Percentiles rank a stretch among this genome's conserved stretches.
Conservation (phyloP, 768 basidiomycete species). For the Macrolepiota albuminosa region DNA sequence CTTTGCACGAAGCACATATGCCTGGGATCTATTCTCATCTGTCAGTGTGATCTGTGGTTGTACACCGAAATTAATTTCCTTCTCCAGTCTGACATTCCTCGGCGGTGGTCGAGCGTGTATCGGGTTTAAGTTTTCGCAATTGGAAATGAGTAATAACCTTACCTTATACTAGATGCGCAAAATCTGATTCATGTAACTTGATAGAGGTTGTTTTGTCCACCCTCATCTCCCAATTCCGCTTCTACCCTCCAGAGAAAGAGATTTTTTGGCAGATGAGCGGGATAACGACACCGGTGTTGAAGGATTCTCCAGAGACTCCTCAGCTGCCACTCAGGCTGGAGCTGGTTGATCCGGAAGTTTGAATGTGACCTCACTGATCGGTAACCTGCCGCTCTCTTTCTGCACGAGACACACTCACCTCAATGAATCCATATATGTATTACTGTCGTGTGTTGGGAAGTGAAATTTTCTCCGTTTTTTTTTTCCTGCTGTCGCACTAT, state of each 20-base stretch:
- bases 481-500: no score
- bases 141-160: slow-evolving; percentile 2
- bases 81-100: neutral
- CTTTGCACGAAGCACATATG: slow-evolving; percentile 1
- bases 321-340: neutral
- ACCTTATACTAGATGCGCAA: neutral
- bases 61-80: neutral
- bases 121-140: neutral
- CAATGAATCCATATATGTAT: no score
- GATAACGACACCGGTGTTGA: neutral
- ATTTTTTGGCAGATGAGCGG: neutral
- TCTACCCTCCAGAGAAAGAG: neutral
- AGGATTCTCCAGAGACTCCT: neutral
- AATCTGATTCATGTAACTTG: neutral
- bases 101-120: neutral
- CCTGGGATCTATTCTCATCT: slow-evolving; percentile 1
- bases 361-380: neutral
- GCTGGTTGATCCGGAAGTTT: neutral
- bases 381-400: neutral
- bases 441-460: no score
- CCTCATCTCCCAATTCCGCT: neutral
- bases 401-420: no score
- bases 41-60: neutral
- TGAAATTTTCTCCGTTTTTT: no score
- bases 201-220: slow-evolving; percentile 2